Base-by-base conservation (phyloP, 768 basidiomycete genomes). In the Xerocomellus dryophilus region DNA sequence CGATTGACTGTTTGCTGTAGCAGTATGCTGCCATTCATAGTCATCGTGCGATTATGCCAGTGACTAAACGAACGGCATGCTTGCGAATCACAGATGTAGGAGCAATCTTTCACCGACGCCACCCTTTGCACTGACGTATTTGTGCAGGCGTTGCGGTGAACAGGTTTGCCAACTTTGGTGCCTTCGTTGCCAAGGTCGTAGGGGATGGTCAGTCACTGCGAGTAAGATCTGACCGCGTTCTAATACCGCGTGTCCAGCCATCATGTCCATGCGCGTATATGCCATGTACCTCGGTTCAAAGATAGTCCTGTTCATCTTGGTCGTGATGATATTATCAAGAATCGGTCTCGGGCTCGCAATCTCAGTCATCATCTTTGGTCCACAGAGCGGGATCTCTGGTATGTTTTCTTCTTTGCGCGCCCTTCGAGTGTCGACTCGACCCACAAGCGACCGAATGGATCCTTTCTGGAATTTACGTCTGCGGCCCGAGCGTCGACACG, bases 211-310 rank as follows among this genome's bases (percentile, higher is more conserved):
- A 12, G 39, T 52, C 23, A 6, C 21, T 40, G 12, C 10, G 15
- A 44, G 11, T 7, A n/a, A 9, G 7, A 6, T 15, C 1, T 45
- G 12, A 0, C 23, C 11, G 1, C 10, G 2, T 41, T 29, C 49
- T 52, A 17, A 52, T 14, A 11, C 10, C 15, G 1, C 18, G 15
- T 23, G 15, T 23, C 9, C n/a, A 63, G 61, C 31, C 23, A 54
- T 63, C 47, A 63, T 63, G 42, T 27, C 52, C 35, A 47, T 65
- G 48, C 57, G 63, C 21, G 43, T 61, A 38, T 65, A 64, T 36
- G 51, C 62, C 43, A 64, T 64, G 61, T 63, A 63, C 27, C 43
- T 63, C 3, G 44, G 51, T 17, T 63, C 62, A 4, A 56, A 36
- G 18, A 31, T 4, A 21, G 21, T 64, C 18, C 14, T 64, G 6